A percentile compares a stretch with the other conserved stretches of the same genome.
Evolutionary conservation across 1,284 basidiomycete genomes (phyloP).

Genomic region (Leccinum pachyderme): DNA sequence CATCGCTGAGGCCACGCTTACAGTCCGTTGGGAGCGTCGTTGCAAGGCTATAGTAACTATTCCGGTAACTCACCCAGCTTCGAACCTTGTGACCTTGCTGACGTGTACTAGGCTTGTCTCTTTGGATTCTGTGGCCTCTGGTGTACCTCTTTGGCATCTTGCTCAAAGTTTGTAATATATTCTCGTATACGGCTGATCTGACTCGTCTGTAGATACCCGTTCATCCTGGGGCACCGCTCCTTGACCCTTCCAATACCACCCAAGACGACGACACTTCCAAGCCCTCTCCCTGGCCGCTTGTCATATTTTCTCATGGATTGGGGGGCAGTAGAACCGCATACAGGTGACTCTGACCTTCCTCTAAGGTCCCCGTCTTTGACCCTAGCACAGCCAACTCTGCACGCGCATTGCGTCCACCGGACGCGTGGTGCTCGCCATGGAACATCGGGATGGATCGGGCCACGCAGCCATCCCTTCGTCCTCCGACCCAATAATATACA

Average conservation of each 20-base stretch:
- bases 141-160: constrained; percentile 48
- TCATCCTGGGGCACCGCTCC: constrained; percentile 52
- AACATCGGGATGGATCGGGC: constrained; percentile 76
- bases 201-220: constrained; percentile 49
- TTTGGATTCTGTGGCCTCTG: constrained; percentile 50
- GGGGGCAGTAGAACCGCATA: constrained; percentile 74
- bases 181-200: not conserved
- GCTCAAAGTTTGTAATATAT: constrained; percentile 36
- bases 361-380: constrained; percentile 1
- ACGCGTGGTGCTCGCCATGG: constrained; percentile 72
- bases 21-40: constrained; percentile 44
- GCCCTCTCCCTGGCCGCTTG: constrained; percentile 58
- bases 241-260: constrained; percentile 34
- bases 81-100: not conserved
- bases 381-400: constrained; percentile 58
- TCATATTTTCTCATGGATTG: constrained; percentile 81
- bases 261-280: constrained; percentile 6
- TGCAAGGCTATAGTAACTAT: constrained; percentile 46
- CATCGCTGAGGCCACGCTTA: not conserved
- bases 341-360: constrained; percentile 40
- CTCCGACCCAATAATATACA: constrained; percentile 39
- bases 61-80: constrained; percentile 28
- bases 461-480: constrained; percentile 42
- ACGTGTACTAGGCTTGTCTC: constrained; percentile 32
- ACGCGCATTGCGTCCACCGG: constrained; percentile 69